phyloP scores from a whole-genome alignment of 495 filamentous ascomycete genomes.

The Trichoderma gamsii region DNA sequence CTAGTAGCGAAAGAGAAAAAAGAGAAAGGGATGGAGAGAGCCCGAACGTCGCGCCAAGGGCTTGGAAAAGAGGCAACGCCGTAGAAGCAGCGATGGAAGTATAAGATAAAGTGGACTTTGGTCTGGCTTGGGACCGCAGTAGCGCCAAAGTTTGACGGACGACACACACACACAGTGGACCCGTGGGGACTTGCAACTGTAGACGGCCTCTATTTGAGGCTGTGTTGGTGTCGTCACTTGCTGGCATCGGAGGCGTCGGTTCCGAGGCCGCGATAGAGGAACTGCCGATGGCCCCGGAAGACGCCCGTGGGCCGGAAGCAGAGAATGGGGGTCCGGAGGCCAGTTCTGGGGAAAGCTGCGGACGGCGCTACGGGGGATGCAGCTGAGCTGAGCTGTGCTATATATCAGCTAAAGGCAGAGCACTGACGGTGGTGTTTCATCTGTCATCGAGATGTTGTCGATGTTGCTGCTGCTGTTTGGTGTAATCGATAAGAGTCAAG shows the following conservation, averaged over 20 bases:
- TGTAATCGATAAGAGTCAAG: too few relatives aligned
- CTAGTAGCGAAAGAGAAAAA: background rate
- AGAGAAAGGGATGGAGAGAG: background rate
- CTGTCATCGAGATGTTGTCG: too few relatives aligned
- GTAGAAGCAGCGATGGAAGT: background rate
- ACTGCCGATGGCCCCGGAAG: background rate
- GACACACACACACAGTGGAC: too few relatives aligned
- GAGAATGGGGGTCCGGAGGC: background rate
- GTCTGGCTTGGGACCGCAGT: too few relatives aligned
- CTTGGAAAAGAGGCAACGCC: background rate
- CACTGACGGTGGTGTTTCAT: background rate
- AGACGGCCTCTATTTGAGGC: too few relatives aligned
- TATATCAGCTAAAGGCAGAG: too few relatives aligned
- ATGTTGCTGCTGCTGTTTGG: too few relatives aligned
- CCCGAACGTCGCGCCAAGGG: background rate
- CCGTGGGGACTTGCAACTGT: too few relatives aligned
- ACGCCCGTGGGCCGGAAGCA: background rate
- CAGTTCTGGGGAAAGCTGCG: background rate
- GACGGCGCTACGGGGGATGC: background rate
- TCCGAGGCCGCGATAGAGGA: background rate
- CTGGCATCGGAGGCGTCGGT: slow-evolving; percentile 1
- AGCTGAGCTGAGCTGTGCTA: background rate
- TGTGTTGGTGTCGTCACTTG: slow-evolving; percentile 6
- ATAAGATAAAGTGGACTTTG: background rate
- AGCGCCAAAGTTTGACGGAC: too few relatives aligned